Percentiles rank a stretch among this genome's conserved stretches.
Evolutionary conservation across 2,329 filamentous ascomycete species (phyloP).

Genomic region (Elsinoe batatas): DNA sequence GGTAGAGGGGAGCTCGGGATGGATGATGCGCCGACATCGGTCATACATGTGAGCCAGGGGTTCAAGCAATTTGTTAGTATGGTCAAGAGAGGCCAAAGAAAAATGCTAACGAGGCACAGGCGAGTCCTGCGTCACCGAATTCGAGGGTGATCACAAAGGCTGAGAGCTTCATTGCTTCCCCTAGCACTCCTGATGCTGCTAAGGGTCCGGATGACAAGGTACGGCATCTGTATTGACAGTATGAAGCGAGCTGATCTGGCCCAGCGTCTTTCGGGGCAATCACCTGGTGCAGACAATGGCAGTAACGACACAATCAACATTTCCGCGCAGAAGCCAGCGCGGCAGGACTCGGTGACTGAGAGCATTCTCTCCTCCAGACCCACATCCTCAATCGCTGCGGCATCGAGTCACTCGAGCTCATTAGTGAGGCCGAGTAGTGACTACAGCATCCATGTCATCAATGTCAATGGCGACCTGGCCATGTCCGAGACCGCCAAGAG

Average conservation of each 20-base stretch:
- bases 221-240: too few species aligned
- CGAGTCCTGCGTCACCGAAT: conserved; percentile 14
- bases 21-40: conserved; percentile 73
- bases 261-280: conserved; percentile 2
- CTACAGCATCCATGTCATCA: conserved; percentile 3
- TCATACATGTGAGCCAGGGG: conserved; percentile 80
- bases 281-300: neutral
- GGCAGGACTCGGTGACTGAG: conserved; percentile 7
- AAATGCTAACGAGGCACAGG: conserved; percentile 14
- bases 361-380: conserved; percentile 2
- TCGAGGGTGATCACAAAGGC: conserved; percentile 22
- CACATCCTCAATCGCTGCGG: neutral
- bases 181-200: conserved; percentile 27
- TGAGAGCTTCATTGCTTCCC: conserved; percentile 28
- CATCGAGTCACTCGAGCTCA: neutral
- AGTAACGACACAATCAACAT: conserved; percentile 4
- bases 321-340: neutral
- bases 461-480: conserved; percentile 5
- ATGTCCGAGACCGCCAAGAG: neutral
- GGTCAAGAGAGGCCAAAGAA: neutral
- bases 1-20: conserved; percentile 41
- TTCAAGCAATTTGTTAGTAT: conserved; percentile 67
- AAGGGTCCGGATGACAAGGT: conserved; percentile 24
- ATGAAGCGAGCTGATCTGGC: conserved; percentile 70
- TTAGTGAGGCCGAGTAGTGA: neutral